Percentiles rank a stretch among this genome's conserved stretches.
phyloP scores from a whole-genome alignment of 805 yeast species.

The Torulaspora quercuum region DNA sequence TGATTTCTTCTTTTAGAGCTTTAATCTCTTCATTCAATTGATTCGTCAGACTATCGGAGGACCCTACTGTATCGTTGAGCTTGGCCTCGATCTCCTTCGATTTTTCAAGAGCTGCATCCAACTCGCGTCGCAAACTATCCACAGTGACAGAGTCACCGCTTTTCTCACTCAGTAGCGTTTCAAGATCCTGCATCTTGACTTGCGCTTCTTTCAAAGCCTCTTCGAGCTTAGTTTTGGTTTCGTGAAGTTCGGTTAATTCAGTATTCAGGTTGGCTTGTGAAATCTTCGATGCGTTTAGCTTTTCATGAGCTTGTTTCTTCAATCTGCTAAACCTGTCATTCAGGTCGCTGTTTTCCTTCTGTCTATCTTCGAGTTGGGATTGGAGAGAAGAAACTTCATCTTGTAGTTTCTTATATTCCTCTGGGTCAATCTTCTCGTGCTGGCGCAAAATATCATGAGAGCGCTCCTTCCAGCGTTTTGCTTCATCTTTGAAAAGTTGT shows the following conservation, averaged over 20 bases:
- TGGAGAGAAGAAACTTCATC: conserved; percentile 27
- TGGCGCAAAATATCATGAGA: conserved; percentile 22
- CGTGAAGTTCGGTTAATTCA: conserved; percentile 35
- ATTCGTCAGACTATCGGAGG: conserved; percentile 9
- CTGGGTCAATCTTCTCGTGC: conserved; percentile 20
- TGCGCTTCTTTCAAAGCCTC: conserved; percentile 16
- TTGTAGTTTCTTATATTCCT: conserved; percentile 20
- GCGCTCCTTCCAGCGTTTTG: conserved; percentile 23
- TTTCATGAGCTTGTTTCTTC: conserved; percentile 38
- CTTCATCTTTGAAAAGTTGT: conserved; percentile 16
- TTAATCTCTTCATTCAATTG: conserved; percentile 19
- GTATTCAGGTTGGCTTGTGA: conserved; percentile 41
- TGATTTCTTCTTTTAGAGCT: conserved; percentile 26
- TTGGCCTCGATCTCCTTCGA: conserved; percentile 22
- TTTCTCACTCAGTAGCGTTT: conserved; percentile 6
- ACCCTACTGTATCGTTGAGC: conserved; percentile 11
- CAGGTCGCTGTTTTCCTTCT: conserved; percentile 35
- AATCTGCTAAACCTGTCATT: conserved; percentile 34
- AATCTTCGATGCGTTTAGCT: conserved; percentile 30
- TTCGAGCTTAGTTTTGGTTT: conserved; percentile 38
- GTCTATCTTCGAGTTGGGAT: conserved; percentile 22
- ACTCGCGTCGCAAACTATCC: conserved; percentile 16
- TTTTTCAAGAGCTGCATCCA: conserved; percentile 23
- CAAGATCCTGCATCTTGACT: conserved; percentile 15
- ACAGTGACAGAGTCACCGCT: conserved; percentile 3